phyloP scores from a whole-genome alignment of 1,284 basidiomycete genomes.

The Cryptococcus sp. region DNA sequence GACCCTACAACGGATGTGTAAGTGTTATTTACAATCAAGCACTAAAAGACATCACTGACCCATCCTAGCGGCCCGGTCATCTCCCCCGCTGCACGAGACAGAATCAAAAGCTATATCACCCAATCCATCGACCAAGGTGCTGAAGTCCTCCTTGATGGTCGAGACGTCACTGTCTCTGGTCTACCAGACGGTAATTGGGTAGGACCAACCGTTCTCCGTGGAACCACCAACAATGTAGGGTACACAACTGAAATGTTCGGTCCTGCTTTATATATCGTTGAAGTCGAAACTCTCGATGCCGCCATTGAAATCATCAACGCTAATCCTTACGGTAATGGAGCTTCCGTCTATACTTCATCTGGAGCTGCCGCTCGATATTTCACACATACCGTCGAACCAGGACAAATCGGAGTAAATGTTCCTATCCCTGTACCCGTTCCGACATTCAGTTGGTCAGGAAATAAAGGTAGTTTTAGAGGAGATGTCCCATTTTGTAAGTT shows the following conservation, averaged over 20 bases:
- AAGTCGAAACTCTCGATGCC: constrained; percentile 80
- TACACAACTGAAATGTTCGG: constrained; percentile 91
- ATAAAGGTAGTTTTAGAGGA: constrained; percentile 70
- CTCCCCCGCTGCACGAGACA: constrained; percentile 70
- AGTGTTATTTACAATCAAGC: constrained; percentile 32
- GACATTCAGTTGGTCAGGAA: constrained; percentile 56
- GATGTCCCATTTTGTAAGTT: constrained; percentile 66
- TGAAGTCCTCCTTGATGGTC: constrained; percentile 77
- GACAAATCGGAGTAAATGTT: constrained; percentile 91
- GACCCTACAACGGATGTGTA: constrained; percentile 75
- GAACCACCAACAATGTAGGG: constrained; percentile 67
- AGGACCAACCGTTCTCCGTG: constrained; percentile 80
- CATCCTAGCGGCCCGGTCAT: constrained; percentile 74
- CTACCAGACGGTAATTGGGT: constrained; percentile 88
- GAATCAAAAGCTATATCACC: constrained; percentile 69
- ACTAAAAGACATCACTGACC: background rate
- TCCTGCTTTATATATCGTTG: constrained; percentile 72
- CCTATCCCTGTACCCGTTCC: constrained; percentile 77
- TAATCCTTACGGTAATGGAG: constrained; percentile 82
- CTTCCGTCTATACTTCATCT: constrained; percentile 87
- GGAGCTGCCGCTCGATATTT: constrained; percentile 91
- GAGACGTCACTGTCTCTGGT: constrained; percentile 59
- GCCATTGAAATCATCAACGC: constrained; percentile 80
- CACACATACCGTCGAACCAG: constrained; percentile 78
- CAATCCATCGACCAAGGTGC: constrained; percentile 77